Evolutionary conservation across 352 stramenopile species (phyloP).

Genomic region (Pythium scleroteichum): DNA sequence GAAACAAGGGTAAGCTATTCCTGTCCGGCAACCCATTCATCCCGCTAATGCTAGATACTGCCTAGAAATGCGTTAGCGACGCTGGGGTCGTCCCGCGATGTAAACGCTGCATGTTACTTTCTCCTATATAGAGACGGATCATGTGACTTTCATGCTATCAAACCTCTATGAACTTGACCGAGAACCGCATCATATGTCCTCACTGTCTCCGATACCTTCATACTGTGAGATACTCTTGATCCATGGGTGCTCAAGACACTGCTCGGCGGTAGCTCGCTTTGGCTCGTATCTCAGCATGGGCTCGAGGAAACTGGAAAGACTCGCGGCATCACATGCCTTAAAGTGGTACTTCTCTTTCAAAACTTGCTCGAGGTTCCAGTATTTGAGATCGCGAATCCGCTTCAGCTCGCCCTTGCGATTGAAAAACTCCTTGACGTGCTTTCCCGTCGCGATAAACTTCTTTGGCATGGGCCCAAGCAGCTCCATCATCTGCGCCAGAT

Average conservation of each 20-base stretch:
- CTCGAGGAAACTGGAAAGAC: slow-evolving; percentile 93
- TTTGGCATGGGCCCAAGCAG: slow-evolving; percentile 97
- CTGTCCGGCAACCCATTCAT: no score
- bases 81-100: no score
- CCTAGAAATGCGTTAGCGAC: no score
- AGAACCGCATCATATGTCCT: slow-evolving; percentile 9
- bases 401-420: slow-evolving; percentile 97
- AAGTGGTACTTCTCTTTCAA: slow-evolving; percentile 98
- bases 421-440: slow-evolving; percentile 97
- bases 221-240: slow-evolving; percentile 41
- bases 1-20: not conserved
- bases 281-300: slow-evolving; percentile 92
- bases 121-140: no score
- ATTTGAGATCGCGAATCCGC: slow-evolving; percentile 98
- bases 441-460: slow-evolving; percentile 88
- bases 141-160: no score
- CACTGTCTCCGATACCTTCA: slow-evolving; percentile 21
- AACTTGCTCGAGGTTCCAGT: slow-evolving; percentile 96
- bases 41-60: no score
- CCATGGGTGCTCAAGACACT: slow-evolving; percentile 96
- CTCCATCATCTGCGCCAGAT: slow-evolving; percentile 99
- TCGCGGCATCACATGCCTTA: slow-evolving; percentile 75
- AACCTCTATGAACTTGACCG: slow-evolving; percentile 8
- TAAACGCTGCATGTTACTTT: no score
- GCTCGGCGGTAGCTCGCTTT: slow-evolving; percentile 90